Evolutionary conservation across 148 eudicot genomes (phyloP).

Genomic region (Pouteria glomerata): DNA sequence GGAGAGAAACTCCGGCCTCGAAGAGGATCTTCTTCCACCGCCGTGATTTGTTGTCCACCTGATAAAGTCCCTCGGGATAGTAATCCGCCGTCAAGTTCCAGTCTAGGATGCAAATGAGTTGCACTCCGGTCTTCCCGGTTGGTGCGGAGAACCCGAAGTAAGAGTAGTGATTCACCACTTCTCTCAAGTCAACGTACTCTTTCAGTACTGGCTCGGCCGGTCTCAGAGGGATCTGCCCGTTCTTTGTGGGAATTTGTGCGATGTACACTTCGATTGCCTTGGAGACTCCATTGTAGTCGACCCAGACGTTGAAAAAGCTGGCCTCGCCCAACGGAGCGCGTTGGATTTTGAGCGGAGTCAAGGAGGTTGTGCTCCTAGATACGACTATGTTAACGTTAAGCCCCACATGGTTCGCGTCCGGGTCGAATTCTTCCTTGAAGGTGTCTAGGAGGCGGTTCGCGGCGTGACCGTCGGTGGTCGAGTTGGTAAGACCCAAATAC

Average conservation of each 20-base stretch:
- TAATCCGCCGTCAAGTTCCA: constrained; percentile 74
- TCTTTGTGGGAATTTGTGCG: constrained; percentile 4
- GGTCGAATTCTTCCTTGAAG: constrained; percentile 47
- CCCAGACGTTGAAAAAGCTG: constrained; percentile 63
- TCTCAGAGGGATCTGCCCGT: constrained; percentile 20
- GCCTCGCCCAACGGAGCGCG: constrained; percentile 30
- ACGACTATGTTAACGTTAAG: constrained; percentile 45
- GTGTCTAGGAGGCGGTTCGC: constrained; percentile 62
- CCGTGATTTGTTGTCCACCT: background rate
- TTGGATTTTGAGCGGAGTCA: constrained; percentile 31
- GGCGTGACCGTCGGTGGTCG: constrained; percentile 34
- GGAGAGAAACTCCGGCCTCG: constrained; percentile 19
- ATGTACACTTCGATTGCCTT: constrained; percentile 51
- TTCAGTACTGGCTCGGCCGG: constrained; percentile 62
- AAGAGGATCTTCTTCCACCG: constrained; percentile 2
- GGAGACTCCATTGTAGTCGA: constrained; percentile 49
- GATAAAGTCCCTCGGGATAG: too few species aligned
- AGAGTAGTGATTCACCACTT: constrained; percentile 35
- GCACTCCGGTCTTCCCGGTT: constrained; percentile 39
- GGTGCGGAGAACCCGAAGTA: constrained; percentile 87
- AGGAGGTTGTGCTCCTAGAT: constrained; percentile 28
- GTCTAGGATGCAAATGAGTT: constrained; percentile 69
- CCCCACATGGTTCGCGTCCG: constrained; percentile 71
- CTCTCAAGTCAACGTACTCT: constrained; percentile 37
- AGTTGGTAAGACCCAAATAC: constrained; percentile 64